Evolutionary conservation across 371 early-diverging fungal species (phyloP), one percentile per base, ranked within the genome.

Genomic region (Apophysomyces variabilis): DNA sequence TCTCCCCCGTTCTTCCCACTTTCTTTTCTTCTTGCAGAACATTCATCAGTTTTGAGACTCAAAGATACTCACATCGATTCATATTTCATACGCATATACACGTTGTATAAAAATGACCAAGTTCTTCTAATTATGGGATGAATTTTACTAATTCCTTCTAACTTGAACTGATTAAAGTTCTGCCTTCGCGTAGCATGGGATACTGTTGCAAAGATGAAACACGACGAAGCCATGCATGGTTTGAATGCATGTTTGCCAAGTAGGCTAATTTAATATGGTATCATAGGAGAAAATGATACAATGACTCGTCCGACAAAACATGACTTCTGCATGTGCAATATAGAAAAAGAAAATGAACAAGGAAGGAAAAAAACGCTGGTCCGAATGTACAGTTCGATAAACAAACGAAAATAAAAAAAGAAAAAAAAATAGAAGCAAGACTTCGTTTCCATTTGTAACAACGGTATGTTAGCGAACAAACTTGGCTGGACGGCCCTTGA

Each of bases 301-400:
- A 26, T 26, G 32, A 26, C 3, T 26, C 3, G 32, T 26, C 32
- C 3, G 32, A 26, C 32, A 26, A 26, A 26, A 26, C 32, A 26
- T 26, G 32, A 26, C 3, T 26, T 26, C 32, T 26, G 75, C 76
- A 13, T 73, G 78, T 35, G 74, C 72, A 8, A 62, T 64, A 0
- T 57, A 64, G 21, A 73, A 69, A 69, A 69, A 69, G 18, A 76
- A 77, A 56, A 73, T 69, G 47, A 73, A 26, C 32, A 26, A 26
- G 32, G 3, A 26, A 26, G 32, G 54, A 18, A 50, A 9, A 21
- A 50, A 26, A 50, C 21, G 41, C 41, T 41, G 41, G 41, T 41
- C 8, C 5, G 41, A 41, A 41, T 11, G 41, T 41, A 11, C 11
- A 41, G 41, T 26, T 26, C 32, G 32, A 26, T 26, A 26, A 1